Percentiles rank a stretch among this genome's conserved stretches.
Conservation (phyloP, 768 basidiomycete species). For the Kondoa subrosea region DNA sequence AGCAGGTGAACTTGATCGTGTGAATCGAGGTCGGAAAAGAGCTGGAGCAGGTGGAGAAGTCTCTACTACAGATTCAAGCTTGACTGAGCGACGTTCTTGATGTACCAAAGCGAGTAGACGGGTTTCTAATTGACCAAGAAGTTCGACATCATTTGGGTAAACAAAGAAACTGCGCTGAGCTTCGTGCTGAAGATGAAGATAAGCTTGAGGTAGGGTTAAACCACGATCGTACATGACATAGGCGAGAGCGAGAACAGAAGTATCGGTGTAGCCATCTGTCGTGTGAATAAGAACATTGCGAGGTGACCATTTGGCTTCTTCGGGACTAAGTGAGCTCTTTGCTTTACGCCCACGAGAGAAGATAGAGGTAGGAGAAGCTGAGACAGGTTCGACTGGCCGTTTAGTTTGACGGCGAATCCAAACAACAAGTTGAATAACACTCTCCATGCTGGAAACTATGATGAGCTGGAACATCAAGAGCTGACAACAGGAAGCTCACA, state of each 20-base stretch:
- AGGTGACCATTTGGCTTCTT: conserved; percentile 16
- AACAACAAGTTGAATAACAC: conserved; percentile 24
- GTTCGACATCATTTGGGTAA: conserved; percentile 59
- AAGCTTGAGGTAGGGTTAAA: conserved; percentile 62
- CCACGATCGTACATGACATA: conserved; percentile 52
- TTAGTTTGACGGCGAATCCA: conserved; percentile 25
- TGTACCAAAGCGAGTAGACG: conserved; percentile 19
- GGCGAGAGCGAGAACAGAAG: conserved; percentile 66
- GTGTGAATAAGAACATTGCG: conserved; percentile 56
- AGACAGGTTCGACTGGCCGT: conserved; percentile 2
- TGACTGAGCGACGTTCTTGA: conserved; percentile 17
- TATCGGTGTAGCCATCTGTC: conserved; percentile 83
- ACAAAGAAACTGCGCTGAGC: conserved; percentile 65
- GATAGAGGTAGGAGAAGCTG: conserved; percentile 11
- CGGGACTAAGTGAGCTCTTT: conserved; percentile 27
- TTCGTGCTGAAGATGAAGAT: conserved; percentile 60
- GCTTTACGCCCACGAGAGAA: conserved; percentile 1
- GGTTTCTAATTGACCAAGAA: conserved; percentile 31
- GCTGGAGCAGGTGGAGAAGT: conserved; percentile 17
- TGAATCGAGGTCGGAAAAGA: not conserved
- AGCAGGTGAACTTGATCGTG: conserved; percentile 6
- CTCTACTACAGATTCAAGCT: conserved; percentile 12
- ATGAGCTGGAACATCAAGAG: not conserved
- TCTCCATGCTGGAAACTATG: conserved; percentile 11
- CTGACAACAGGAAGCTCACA: not conserved